These are phyloP conservation scores for Rhipidocladum racemiflorum DNA, from an alignment of 176 grass and related monocot species.

Conservation along the genomic window DNA sequence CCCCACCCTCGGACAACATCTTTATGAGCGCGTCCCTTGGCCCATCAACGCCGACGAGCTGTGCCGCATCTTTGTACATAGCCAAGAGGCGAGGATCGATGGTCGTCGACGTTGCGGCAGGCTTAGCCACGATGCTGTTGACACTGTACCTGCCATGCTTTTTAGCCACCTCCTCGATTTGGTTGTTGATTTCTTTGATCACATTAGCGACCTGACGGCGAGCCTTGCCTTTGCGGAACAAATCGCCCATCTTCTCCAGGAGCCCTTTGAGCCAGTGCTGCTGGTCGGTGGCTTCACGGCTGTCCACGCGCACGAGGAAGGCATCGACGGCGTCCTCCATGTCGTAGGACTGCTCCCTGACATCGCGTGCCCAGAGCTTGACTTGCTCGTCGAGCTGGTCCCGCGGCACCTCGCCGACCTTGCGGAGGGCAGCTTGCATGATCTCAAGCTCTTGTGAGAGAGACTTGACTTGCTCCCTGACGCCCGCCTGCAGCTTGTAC, in stretches of 20 bases:
- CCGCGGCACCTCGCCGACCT: neutral
- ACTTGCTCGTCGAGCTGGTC: neutral
- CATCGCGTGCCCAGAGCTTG: neutral
- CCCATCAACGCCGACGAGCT: no score
- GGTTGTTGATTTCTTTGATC: neutral
- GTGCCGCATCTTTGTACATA: no score
- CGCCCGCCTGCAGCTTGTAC: no score
- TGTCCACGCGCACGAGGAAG: neutral
- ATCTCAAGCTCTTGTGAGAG: neutral
- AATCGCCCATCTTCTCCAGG: neutral
- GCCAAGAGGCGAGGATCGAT: neutral
- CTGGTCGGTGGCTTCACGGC: neutral
- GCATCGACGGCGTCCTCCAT: neutral
- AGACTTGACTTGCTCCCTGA: no score
- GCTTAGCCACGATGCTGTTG: neutral
- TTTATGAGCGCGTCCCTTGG: no score
- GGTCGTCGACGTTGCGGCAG: neutral
- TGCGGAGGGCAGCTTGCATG: neutral
- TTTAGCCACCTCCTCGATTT: neutral
- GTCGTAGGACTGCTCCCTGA: neutral
- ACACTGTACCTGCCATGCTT: neutral
- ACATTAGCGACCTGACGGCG: neutral
- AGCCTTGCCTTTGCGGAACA: neutral
- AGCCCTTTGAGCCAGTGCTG: neutral
- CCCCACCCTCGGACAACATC: no score